These are phyloP conservation scores for Aspergillus ochraceus DNA, from an alignment of 2,329 filamentous ascomycete species.

Conservation along the genomic window DNA sequence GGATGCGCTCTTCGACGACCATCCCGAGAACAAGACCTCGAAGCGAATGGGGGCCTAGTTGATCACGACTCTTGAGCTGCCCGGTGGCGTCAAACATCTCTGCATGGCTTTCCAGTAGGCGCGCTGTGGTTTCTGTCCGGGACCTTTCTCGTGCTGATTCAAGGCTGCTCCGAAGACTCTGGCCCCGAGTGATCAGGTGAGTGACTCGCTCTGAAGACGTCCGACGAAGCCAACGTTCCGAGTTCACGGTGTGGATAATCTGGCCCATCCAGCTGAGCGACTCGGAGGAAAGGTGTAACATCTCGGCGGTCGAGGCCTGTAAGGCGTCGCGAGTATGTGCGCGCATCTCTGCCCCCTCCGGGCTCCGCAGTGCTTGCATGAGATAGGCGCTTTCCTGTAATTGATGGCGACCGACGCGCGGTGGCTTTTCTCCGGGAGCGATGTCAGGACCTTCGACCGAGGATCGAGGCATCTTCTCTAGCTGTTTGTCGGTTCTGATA, in stretches of 20 bases:
- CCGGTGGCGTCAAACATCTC: slow-evolving; percentile 22
- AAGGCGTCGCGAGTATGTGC: slow-evolving; percentile 36
- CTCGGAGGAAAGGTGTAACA: slow-evolving; percentile 27
- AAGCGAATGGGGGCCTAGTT: slow-evolving; percentile 46
- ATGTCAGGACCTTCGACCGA: not conserved
- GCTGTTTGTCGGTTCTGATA: not conserved
- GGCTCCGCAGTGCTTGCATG: slow-evolving; percentile 38
- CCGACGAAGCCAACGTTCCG: slow-evolving; percentile 26
- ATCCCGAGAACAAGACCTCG: slow-evolving; percentile 46
- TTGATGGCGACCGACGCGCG: slow-evolving; percentile 30
- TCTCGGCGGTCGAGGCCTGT: slow-evolving; percentile 24
- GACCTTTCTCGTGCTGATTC: slow-evolving; percentile 22
- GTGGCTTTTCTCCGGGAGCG: slow-evolving; percentile 13
- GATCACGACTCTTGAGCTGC: slow-evolving; percentile 26
- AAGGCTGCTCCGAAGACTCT: slow-evolving; percentile 24
- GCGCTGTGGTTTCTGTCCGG: slow-evolving; percentile 40
- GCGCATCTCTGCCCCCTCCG: slow-evolving; percentile 36
- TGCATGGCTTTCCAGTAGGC: slow-evolving; percentile 29
- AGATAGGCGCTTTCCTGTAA: slow-evolving; percentile 35
- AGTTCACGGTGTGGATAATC: slow-evolving; percentile 28
- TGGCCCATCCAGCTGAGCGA: slow-evolving; percentile 22
- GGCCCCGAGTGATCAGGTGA: slow-evolving; percentile 5
- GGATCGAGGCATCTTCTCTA: not conserved
- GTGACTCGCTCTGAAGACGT: slow-evolving; percentile 17
- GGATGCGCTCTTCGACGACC: slow-evolving; percentile 49